Percentiles rank a stretch among this genome's conserved stretches.
phyloP scores from a whole-genome alignment of 2,329 filamentous ascomycete genomes.

The Exophiala spinifera region DNA sequence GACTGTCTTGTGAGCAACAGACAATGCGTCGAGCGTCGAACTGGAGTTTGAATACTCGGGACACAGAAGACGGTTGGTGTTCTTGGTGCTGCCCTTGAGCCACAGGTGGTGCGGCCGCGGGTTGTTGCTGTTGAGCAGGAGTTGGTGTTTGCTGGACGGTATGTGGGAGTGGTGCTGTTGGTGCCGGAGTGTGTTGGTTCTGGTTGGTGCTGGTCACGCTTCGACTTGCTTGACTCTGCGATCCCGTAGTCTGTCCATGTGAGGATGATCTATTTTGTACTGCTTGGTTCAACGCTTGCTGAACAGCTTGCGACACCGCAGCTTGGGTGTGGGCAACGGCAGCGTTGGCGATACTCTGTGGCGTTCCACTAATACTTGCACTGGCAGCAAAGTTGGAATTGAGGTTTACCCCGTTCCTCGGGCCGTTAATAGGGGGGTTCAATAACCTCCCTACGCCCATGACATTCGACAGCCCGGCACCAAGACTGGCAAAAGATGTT shows the following conservation, averaged over 20 bases:
- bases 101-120: slow-evolving; percentile 17
- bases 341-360: slow-evolving; percentile 9
- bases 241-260: background rate
- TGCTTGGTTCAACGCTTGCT: slow-evolving; percentile 13
- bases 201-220: background rate
- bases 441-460: slow-evolving; percentile 19
- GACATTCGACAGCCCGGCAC: slow-evolving; percentile 24
- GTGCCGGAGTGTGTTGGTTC: slow-evolving; percentile 2
- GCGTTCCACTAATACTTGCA: slow-evolving; percentile 6
- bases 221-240: background rate
- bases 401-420: slow-evolving; percentile 11
- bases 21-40: slow-evolving; percentile 92
- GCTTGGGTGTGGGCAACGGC: slow-evolving; percentile 11
- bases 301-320: slow-evolving; percentile 10
- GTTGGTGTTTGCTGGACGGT: slow-evolving; percentile 4
- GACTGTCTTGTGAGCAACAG: slow-evolving; percentile 85
- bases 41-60: slow-evolving; percentile 89
- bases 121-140: slow-evolving; percentile 14
- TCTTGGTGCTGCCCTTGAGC: slow-evolving; percentile 31
- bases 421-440: slow-evolving; percentile 2
- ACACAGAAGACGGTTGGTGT: slow-evolving; percentile 37
- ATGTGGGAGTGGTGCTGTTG: background rate
- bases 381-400: slow-evolving; percentile 10
- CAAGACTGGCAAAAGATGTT: slow-evolving; percentile 22
- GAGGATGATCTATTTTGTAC: slow-evolving; percentile 1